phyloP scores from a whole-genome alignment of 768 basidiomycete species.

The Heimioporus sp. region DNA sequence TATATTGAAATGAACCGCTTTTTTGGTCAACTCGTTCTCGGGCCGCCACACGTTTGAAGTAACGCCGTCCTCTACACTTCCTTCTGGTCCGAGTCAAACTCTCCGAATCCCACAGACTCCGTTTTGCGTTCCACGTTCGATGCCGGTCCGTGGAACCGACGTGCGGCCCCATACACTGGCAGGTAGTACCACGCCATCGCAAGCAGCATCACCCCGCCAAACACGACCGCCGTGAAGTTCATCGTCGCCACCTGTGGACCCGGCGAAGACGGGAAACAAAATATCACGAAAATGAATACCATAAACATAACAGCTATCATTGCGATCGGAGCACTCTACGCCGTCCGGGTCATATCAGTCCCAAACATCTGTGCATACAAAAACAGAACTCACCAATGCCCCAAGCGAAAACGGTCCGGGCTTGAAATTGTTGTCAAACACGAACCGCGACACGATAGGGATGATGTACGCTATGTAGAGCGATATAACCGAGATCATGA shows the following conservation, averaged over 20 bases:
- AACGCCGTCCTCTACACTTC: neutral
- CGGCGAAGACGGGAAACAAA: slow-evolving; percentile 58
- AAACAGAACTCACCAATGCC: slow-evolving; percentile 27
- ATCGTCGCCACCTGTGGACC: slow-evolving; percentile 45
- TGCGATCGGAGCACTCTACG: slow-evolving; percentile 52
- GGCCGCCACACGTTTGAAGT: neutral
- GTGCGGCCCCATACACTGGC: slow-evolving; percentile 63
- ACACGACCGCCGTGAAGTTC: slow-evolving; percentile 71
- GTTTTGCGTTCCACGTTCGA: slow-evolving; percentile 33
- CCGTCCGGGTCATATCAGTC: neutral
- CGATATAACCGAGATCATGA: slow-evolving; percentile 44
- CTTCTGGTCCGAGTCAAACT: neutral
- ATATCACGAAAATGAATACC: slow-evolving; percentile 58
- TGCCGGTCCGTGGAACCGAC: slow-evolving; percentile 71
- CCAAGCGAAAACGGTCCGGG: slow-evolving; percentile 49
- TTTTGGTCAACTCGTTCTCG: no score
- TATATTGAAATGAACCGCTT: no score
- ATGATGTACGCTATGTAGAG: slow-evolving; percentile 43
- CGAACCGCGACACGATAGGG: slow-evolving; percentile 48
- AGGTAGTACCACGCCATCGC: slow-evolving; percentile 64
- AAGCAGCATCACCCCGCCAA: slow-evolving; percentile 55
- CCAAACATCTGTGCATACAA: neutral
- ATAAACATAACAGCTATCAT: slow-evolving; percentile 58
- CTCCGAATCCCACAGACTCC: neutral
- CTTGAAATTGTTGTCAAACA: slow-evolving; percentile 42